These are phyloP conservation scores for Blumeria graminis DNA, from an alignment of 2,329 filamentous ascomycete species.

Conservation along the genomic window DNA sequence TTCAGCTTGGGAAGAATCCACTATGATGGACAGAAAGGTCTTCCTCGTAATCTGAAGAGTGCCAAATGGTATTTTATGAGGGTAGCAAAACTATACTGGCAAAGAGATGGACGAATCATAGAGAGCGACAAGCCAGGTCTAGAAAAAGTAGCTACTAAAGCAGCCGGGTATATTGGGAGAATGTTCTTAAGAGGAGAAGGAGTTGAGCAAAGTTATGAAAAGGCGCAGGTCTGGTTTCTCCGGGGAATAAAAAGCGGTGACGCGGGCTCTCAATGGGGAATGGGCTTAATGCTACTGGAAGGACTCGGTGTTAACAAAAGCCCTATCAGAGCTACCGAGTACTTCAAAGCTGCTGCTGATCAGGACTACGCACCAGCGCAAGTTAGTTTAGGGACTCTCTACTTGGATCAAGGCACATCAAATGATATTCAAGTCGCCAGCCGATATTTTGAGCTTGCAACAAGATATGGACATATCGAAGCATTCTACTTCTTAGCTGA, in stretches of 20 bases:
- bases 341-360: conserved; percentile 42
- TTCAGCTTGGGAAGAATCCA: conserved; percentile 44
- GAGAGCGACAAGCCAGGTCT: conserved; percentile 29
- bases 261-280: conserved; percentile 40
- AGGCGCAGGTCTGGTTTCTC: conserved; percentile 42
- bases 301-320: conserved; percentile 40
- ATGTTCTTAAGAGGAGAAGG: conserved; percentile 53
- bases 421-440: conserved; percentile 25
- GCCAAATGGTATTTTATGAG: conserved; percentile 45
- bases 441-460: conserved; percentile 46
- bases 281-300: conserved; percentile 46
- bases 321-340: conserved; percentile 33
- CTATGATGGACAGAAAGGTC: conserved; percentile 39
- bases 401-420: conserved; percentile 37
- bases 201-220: conserved; percentile 37
- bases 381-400: conserved; percentile 40
- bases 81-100: conserved; percentile 44
- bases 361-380: conserved; percentile 43
- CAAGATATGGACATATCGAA: conserved; percentile 43
- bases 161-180: conserved; percentile 44
- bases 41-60: conserved; percentile 34
- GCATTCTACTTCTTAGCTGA: conserved; percentile 52
- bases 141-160: conserved; percentile 41
- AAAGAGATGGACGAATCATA: conserved; percentile 34
- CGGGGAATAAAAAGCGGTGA: conserved; percentile 39